Percentiles rank a stretch among this genome's conserved stretches.
Evolutionary conservation across 2,329 filamentous ascomycete species (phyloP).

Genomic region (Ilyonectria sp.): DNA sequence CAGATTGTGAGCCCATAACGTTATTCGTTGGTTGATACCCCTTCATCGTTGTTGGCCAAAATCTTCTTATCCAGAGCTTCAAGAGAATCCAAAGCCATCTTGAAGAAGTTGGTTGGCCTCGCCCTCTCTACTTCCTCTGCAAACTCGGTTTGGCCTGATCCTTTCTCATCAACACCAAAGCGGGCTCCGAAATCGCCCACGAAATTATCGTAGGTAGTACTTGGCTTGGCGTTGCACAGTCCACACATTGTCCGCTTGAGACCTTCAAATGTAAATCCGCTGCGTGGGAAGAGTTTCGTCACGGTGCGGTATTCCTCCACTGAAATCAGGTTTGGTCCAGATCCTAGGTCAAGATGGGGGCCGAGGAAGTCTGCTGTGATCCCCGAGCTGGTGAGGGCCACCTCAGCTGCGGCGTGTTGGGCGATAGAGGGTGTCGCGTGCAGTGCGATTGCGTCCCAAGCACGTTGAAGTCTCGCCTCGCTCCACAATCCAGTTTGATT

Average conservation of each 20-base stretch:
- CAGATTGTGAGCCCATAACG: too few species aligned
- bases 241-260: constrained; percentile 23
- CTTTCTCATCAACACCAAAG: background rate
- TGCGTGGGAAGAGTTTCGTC: constrained; percentile 21
- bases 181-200: background rate
- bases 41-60: background rate
- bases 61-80: background rate
- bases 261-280: constrained; percentile 21
- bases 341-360: constrained; percentile 18
- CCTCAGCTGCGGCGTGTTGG: constrained; percentile 22
- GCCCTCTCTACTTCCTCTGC: background rate
- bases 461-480: constrained; percentile 20
- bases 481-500: constrained; percentile 8
- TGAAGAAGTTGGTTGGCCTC: background rate
- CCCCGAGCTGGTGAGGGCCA: constrained; percentile 17
- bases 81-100: background rate
- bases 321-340: constrained; percentile 18
- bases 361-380: constrained; percentile 31
- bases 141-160: background rate
- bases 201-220: constrained; percentile 29
- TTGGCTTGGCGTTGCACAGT: constrained; percentile 27
- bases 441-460: constrained; percentile 35
- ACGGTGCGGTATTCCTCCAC: constrained; percentile 25
- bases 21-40: background rate
- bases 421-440: constrained; percentile 32